phyloP scores from a whole-genome alignment of 495 filamentous ascomycete genomes.

The Annulohypoxylon moriforme region DNA sequence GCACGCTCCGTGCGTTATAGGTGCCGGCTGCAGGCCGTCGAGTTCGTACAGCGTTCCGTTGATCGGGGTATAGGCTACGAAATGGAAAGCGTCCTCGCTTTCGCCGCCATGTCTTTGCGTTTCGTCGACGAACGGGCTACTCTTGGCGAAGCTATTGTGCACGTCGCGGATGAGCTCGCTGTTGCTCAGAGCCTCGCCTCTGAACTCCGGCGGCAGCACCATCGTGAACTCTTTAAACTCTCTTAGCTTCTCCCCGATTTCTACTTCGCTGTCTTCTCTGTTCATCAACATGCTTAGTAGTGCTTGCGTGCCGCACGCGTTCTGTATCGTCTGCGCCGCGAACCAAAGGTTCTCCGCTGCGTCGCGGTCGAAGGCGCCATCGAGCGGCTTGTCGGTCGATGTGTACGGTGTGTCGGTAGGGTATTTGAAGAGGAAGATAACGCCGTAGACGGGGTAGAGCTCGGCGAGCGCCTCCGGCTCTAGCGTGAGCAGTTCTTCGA shows the following conservation, averaged over 20 bases:
- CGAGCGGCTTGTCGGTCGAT: conserved; percentile 69
- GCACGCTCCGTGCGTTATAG: conserved; percentile 87
- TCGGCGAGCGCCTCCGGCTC: conserved; percentile 83
- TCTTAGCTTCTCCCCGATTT: conserved; percentile 69
- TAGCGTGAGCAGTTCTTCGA: conserved; percentile 93
- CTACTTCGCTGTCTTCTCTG: conserved; percentile 65
- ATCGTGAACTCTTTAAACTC: conserved; percentile 94
- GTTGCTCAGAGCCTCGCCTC: conserved; percentile 71
- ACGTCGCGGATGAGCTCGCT: conserved; percentile 86
- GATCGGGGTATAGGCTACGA: conserved; percentile 92
- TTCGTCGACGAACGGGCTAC: conserved; percentile 92
- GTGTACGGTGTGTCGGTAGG: conserved; percentile 76
- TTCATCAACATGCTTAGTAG: conserved; percentile 94
- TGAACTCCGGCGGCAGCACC: conserved; percentile 82
- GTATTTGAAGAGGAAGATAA: conserved; percentile 99
- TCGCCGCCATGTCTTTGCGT: conserved; percentile 71
- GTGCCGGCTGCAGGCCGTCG: conserved; percentile 91
- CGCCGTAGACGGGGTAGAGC: conserved; percentile 89
- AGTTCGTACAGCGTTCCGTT: conserved; percentile 88
- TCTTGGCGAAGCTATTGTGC: conserved; percentile 92
- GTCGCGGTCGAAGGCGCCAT: conserved; percentile 81
- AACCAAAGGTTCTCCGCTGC: conserved; percentile 88
- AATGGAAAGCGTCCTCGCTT: conserved; percentile 92
- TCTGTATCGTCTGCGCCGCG: conserved; percentile 97
- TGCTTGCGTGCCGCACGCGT: conserved; percentile 97